phyloP scores from a whole-genome alignment of 371 early-diverging fungal species.

The Mortierella sp. region DNA sequence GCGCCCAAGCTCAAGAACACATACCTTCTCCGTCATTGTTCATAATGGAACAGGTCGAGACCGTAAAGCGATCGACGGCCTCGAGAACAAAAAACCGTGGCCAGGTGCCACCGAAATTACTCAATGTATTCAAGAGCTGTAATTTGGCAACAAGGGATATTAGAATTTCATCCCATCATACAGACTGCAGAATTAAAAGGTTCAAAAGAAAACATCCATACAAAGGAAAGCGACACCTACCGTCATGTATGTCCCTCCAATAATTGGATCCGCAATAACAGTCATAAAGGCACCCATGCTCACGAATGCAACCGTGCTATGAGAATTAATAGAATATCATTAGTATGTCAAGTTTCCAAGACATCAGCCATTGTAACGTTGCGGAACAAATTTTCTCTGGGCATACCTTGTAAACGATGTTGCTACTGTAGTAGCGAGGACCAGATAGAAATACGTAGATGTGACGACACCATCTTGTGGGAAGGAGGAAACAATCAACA shows the following conservation, averaged over 20 bases:
- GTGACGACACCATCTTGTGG: slow-evolving; percentile 77
- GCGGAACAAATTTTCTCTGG: slow-evolving; percentile 20
- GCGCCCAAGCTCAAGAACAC: background rate
- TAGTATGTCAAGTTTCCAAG: no score
- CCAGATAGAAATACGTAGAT: slow-evolving; percentile 79
- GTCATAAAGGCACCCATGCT: slow-evolving; percentile 95
- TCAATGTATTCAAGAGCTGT: slow-evolving; percentile 91
- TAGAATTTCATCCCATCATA: background rate
- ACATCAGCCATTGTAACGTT: background rate
- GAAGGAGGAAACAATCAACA: slow-evolving; percentile 84
- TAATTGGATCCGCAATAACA: slow-evolving; percentile 94
- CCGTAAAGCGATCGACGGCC: slow-evolving; percentile 93
- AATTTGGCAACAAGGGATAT: background rate
- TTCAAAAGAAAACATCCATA: background rate
- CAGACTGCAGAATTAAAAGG: no score
- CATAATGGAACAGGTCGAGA: slow-evolving; percentile 71
- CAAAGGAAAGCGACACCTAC: slow-evolving; percentile 57
- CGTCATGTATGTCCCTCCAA: slow-evolving; percentile 98
- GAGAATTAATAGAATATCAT: no score
- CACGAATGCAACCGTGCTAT: slow-evolving; percentile 96
- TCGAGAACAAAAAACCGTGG: slow-evolving; percentile 94
- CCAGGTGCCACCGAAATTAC: slow-evolving; percentile 98
- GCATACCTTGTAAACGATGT: slow-evolving; percentile 78
- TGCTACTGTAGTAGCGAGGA: slow-evolving; percentile 86
- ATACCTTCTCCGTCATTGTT: slow-evolving; percentile 59